Conservation (phyloP, 306 rosid species). For the Mimosa pudica region DNA sequence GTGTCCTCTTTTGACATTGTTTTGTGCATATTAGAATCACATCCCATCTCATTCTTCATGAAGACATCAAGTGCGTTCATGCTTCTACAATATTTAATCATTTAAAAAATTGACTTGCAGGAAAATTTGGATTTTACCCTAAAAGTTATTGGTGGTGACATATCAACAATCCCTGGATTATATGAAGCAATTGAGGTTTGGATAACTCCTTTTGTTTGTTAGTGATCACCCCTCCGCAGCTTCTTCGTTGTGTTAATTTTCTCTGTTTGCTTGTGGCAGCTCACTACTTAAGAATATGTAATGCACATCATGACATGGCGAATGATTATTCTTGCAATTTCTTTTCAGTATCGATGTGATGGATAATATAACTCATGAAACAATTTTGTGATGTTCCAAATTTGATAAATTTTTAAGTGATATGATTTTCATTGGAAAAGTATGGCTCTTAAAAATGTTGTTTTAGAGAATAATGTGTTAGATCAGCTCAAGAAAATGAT, state of each 20-base stretch:
- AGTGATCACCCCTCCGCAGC: conserved; percentile 21
- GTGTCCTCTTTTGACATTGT: conserved; percentile 18
- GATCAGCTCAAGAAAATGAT: conserved; percentile 22
- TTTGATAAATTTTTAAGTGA: not conserved
- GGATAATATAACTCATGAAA: conserved; percentile 3
- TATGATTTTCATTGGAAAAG: not conserved
- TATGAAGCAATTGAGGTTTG: conserved; percentile 82
- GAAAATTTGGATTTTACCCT: conserved; percentile 86
- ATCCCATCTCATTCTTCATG: conserved; percentile 21
- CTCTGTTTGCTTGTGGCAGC: conserved; percentile 1
- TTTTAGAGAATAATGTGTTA: conserved; percentile 19
- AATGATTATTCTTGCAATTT: not conserved
- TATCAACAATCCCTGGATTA: conserved; percentile 90
- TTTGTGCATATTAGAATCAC: conserved; percentile 19
- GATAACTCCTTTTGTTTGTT: conserved; percentile 30
- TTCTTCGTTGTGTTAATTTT: conserved; percentile 25
- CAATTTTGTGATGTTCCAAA: conserved; percentile 11
- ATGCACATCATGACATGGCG: not conserved
- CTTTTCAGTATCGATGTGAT: conserved; percentile 9
- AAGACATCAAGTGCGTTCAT: not conserved
- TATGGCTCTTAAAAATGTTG: not conserved
- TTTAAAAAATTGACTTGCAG: conserved; percentile 49
- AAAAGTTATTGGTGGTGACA: conserved; percentile 90
- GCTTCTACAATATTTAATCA: conserved; percentile 22
- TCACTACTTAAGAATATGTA: conserved; percentile 24